Percentiles rank a stretch among this genome's conserved stretches.
Evolutionary conservation across 176 grass and related monocot genomes (phyloP).

Genomic region (Oryza punctata): DNA sequence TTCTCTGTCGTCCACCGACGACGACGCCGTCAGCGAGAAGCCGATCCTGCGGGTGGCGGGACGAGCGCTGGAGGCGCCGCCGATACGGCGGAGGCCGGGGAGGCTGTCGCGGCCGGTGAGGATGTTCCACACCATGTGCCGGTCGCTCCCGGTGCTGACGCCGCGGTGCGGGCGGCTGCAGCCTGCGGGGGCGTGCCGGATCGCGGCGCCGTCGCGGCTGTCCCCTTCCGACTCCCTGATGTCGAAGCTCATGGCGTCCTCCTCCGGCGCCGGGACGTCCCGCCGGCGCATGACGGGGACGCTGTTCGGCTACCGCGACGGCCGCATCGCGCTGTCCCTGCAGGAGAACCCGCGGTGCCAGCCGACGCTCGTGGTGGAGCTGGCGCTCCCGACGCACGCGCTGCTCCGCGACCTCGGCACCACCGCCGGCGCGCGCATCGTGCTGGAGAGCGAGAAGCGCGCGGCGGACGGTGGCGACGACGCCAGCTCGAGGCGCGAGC

Average conservation of each 20-base stretch:
- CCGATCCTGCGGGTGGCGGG: not conserved
- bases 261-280: not conserved
- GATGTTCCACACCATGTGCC: conserved; percentile 49
- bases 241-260: conserved; percentile 16
- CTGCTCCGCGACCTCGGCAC: conserved; percentile 75
- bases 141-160: conserved; percentile 57
- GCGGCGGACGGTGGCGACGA: not conserved
- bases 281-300: conserved; percentile 53
- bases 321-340: conserved; percentile 58
- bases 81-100: not conserved
- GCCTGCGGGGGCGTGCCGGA: conserved; percentile 24
- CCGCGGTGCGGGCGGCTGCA: conserved; percentile 39
- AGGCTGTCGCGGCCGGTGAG: conserved; percentile 39
- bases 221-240: conserved; percentile 29
- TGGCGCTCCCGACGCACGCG: conserved; percentile 69
- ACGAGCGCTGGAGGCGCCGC: conserved; percentile 46
- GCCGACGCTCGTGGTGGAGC: conserved; percentile 71
- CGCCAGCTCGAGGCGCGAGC: not conserved
- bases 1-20: conserved; percentile 6
- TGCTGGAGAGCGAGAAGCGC: conserved; percentile 76
- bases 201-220: not conserved
- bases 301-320: conserved; percentile 65
- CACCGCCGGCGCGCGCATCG: conserved; percentile 62
- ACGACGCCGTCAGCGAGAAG: not conserved
- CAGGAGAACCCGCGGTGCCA: conserved; percentile 71